Conservation (phyloP, 73 alveolate genomes). For the Symbiodinium pilosum region DNA sequence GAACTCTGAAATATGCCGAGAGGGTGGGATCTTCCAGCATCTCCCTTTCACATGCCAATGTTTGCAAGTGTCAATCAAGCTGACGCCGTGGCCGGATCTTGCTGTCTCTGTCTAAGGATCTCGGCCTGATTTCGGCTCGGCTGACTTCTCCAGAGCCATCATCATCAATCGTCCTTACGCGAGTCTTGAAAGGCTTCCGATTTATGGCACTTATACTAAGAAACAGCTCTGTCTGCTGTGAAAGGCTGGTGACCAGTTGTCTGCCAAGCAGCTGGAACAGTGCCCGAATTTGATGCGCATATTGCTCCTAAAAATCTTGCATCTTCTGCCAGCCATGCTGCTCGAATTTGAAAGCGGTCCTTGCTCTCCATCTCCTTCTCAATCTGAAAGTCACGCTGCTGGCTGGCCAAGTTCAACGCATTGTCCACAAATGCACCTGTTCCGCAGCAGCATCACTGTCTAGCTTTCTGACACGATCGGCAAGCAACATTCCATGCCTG, state of each 20-base stretch:
- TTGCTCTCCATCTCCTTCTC: conserved; percentile 37
- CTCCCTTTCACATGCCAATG: not conserved
- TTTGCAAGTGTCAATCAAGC: not conserved
- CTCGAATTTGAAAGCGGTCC: not conserved
- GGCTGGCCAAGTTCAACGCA: conserved; percentile 62
- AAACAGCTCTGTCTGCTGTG: not conserved
- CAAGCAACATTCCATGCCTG: conserved; percentile 6
- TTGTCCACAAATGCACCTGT: conserved; percentile 67
- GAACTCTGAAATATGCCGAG: conserved; percentile 46
- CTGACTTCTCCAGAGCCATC: conserved; percentile 64
- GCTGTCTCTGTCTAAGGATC: too few relatives aligned
- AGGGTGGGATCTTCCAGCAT: conserved; percentile 64
- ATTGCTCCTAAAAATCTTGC: not conserved
- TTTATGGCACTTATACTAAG: too few relatives aligned
- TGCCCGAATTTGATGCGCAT: conserved; percentile 28
- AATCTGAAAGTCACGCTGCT: conserved; percentile 64
- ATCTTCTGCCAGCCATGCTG: not conserved
- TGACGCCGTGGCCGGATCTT: too few relatives aligned
- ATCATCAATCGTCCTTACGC: conserved; percentile 63
- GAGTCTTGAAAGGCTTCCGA: too few relatives aligned
- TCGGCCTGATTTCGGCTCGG: conserved; percentile 24
- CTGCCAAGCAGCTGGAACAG: conserved; percentile 28
- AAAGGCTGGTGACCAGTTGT: too few relatives aligned
- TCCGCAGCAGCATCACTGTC: too few relatives aligned
- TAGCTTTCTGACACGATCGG: too few relatives aligned